Conservation (phyloP, 495 filamentous ascomycete genomes). For the Trichoderma parareesei region DNA sequence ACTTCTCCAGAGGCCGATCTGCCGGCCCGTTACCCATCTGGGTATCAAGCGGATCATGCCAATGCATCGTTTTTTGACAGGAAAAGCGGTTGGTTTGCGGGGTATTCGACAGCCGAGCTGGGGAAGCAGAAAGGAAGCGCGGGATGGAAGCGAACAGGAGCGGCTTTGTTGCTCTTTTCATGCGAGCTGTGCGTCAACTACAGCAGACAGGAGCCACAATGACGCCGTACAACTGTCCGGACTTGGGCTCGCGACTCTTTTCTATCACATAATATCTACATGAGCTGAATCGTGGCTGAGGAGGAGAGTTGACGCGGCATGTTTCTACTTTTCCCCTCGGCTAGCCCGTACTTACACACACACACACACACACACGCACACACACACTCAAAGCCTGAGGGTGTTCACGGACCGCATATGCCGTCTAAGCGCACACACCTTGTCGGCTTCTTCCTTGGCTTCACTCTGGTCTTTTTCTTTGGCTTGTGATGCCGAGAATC, state of each 20-base stretch:
- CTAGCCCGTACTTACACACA: background rate
- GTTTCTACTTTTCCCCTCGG: background rate
- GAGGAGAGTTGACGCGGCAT: background rate
- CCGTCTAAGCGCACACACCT: background rate
- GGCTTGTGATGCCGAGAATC: conserved; percentile 4
- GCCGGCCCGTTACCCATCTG: background rate
- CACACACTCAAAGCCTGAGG: background rate
- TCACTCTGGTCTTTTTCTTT: background rate
- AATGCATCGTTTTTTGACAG: background rate
- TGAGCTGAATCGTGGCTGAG: too few relatives aligned
- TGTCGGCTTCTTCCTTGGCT: background rate
- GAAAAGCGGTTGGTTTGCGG: background rate
- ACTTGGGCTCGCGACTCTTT: background rate
- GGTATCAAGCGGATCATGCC: background rate
- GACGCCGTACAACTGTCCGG: background rate
- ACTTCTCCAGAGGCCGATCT: background rate
- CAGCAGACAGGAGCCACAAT: background rate
- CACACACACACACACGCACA: too few relatives aligned
- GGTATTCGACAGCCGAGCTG: background rate
- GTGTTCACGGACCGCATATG: background rate
- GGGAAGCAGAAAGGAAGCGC: conserved; percentile 1
- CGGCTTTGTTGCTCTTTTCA: background rate
- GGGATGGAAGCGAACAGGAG: background rate
- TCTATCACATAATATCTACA: background rate
- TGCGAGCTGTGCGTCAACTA: background rate